phyloP scores from a whole-genome alignment of 192 early-diverging fungal genomes.

The Coemansia sp. region DNA sequence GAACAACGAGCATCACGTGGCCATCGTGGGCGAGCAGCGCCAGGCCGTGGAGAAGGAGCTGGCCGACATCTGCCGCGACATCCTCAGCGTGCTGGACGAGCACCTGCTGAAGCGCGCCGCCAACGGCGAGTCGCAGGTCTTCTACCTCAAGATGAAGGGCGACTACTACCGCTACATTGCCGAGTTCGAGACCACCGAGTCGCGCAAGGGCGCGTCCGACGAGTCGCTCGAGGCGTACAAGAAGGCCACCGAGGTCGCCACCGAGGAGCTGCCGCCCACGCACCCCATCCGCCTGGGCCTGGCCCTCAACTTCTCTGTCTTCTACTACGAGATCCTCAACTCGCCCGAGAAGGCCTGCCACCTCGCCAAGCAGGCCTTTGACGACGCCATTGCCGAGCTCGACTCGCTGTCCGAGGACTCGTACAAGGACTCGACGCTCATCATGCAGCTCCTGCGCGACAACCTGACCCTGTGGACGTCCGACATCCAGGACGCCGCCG shows the following conservation, averaged over 20 bases:
- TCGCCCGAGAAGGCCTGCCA: constrained; percentile 91
- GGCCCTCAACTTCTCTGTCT: constrained; percentile 97
- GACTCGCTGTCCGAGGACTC: constrained; percentile 91
- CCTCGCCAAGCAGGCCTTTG: constrained; percentile 90
- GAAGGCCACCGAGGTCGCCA: constrained; percentile 86
- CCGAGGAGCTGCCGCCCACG: constrained; percentile 78
- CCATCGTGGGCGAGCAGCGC: constrained; percentile 91
- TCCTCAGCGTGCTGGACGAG: constrained; percentile 83
- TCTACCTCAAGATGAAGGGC: constrained; percentile 99
- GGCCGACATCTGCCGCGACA: constrained; percentile 91
- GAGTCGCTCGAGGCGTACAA: constrained; percentile 95
- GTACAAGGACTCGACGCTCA: constrained; percentile 97
- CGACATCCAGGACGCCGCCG: constrained; percentile 65
- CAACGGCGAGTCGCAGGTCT: constrained; percentile 97
- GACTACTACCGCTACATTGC: constrained; percentile 99
- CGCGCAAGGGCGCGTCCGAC: constrained; percentile 84
- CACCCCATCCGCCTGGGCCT: constrained; percentile 97
- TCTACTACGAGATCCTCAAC: constrained; percentile 98
- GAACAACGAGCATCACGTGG: constrained; percentile 75
- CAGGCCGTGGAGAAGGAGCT: constrained; percentile 92
- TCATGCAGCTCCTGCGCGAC: constrained; percentile 97
- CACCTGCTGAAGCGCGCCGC: constrained; percentile 85
- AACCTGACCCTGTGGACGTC: constrained; percentile 97
- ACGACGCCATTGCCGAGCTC: constrained; percentile 93
- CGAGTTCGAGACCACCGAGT: constrained; percentile 88